phyloP scores from a whole-genome alignment of 176 grass and related monocot species.

The Dactylis glomerata region DNA sequence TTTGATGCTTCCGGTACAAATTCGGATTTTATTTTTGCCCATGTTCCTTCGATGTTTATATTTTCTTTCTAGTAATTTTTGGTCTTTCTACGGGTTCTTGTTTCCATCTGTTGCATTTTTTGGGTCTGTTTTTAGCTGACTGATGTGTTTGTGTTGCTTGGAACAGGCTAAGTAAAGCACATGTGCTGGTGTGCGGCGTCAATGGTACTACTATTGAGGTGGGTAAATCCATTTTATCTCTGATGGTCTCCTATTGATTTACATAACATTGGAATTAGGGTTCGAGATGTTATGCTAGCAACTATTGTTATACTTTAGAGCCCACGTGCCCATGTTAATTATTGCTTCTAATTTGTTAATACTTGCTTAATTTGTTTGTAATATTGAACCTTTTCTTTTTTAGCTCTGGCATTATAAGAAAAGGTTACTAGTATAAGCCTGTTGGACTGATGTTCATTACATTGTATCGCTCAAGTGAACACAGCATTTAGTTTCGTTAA shows the following conservation, averaged over 20 bases:
- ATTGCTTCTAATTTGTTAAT: not conserved
- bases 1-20: not conserved
- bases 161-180: conserved; percentile 80
- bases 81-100: not conserved
- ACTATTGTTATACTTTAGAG: not conserved
- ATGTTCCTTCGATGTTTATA: not conserved
- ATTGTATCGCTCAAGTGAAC: not conserved
- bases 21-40: not conserved
- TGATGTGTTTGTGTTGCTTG: conserved; percentile 5
- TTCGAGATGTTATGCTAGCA: not conserved
- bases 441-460: not conserved
- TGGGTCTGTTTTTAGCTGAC: not conserved
- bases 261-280: not conserved
- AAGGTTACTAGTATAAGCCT: not conserved
- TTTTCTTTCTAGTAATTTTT: not conserved
- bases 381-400: not conserved
- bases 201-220: conserved; percentile 83
- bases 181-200: conserved; percentile 79
- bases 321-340: not conserved
- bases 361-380: not conserved
- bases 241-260: not conserved
- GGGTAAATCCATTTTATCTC: conserved; percentile 27
- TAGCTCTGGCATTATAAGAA: not conserved
- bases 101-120: not conserved
- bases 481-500: not conserved